Conservation (phyloP, 129 eudicot species). For the Helichrysum umbraculigerum region DNA sequence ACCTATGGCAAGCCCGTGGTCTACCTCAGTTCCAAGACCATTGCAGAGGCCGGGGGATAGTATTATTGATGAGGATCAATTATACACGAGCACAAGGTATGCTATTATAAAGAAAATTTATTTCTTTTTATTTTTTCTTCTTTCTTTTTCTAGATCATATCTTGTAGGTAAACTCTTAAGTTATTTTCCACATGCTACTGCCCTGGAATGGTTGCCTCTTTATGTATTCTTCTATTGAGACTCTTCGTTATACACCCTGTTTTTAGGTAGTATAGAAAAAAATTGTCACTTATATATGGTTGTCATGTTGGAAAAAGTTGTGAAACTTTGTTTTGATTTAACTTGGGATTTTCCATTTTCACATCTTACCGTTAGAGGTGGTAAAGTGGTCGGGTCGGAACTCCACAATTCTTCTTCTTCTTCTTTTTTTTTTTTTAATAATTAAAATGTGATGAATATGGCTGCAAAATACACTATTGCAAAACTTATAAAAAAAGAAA, state of each 20-base stretch:
- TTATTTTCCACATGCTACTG: background rate
- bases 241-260: no score
- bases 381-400: no score
- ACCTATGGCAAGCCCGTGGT: conserved; percentile 78
- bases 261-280: background rate
- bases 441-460: no score
- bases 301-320: no score
- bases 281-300: background rate
- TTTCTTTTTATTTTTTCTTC: background rate
- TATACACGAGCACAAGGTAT: conserved; percentile 60
- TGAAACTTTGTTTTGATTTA: background rate
- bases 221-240: background rate
- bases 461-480: no score
- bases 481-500: background rate
- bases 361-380: no score
- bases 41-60: conserved; percentile 53
- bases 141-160: background rate
- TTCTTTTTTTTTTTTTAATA: no score
- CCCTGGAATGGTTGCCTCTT: background rate
- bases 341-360: background rate
- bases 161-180: background rate
- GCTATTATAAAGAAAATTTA: background rate
- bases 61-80: conserved; percentile 58
- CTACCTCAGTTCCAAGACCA: conserved; percentile 49
- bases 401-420: no score